These are phyloP conservation scores for Chenopodium berlandieri DNA, from an alignment of 148 eudicot species.

Conservation along the genomic window DNA sequence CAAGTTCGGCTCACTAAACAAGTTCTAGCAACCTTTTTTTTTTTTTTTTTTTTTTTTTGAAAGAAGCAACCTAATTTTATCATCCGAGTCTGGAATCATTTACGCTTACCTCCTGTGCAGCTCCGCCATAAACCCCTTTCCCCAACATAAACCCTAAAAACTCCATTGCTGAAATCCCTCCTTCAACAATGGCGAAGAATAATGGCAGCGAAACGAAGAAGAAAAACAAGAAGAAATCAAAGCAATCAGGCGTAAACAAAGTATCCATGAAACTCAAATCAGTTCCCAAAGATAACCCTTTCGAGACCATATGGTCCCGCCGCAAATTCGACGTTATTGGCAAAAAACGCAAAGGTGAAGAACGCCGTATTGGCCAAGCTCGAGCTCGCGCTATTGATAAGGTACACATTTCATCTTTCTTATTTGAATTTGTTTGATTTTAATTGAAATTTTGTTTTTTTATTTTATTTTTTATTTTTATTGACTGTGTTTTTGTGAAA, in stretches of 20 bases:
- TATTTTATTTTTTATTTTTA: background rate
- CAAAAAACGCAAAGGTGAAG: conserved; percentile 81
- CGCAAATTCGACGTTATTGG: conserved; percentile 83
- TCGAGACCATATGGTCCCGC: conserved; percentile 88
- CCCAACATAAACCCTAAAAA: conserved; percentile 8
- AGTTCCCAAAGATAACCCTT: conserved; percentile 56
- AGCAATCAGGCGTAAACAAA: conserved; percentile 39
- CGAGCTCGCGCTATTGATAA: conserved; percentile 73
- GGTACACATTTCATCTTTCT: conserved; percentile 23
- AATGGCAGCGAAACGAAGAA: conserved; percentile 25
- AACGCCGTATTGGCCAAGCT: conserved; percentile 74
- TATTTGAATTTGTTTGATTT: background rate
- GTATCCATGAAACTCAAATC: conserved; percentile 51
- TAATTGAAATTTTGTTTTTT: conserved; percentile 2
- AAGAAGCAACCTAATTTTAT: no score
- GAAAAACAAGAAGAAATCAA: conserved; percentile 49
- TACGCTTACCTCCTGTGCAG: no score
- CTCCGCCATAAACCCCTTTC: conserved; percentile 7
- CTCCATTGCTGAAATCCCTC: background rate
- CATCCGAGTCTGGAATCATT: no score
- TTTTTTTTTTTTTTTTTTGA: no score
- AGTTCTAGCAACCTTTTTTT: no score
- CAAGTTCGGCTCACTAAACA: no score
- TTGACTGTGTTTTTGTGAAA: background rate
- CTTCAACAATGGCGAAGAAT: conserved; percentile 55